Conservation (phyloP, 1,284 basidiomycete genomes). For the Leccinum insigne region DNA sequence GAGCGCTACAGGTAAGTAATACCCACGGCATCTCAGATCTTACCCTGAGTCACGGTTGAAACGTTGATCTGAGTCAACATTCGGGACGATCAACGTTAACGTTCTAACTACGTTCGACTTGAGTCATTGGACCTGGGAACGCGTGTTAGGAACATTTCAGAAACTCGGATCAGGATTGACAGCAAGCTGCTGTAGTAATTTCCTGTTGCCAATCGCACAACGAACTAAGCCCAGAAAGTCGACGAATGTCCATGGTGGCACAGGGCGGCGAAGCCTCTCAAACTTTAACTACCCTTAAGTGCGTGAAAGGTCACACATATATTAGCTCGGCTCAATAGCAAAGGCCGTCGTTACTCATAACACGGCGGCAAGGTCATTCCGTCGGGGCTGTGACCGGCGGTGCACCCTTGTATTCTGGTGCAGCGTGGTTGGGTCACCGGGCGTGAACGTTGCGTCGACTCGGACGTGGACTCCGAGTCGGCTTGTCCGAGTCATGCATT, state of each 20-base stretch:
- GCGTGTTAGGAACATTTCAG: slow-evolving; percentile 7
- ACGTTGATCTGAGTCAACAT: no score
- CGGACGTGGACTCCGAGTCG: neutral
- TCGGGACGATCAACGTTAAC: neutral
- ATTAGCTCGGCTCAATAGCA: slow-evolving; percentile 2
- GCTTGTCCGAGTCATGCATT: neutral
- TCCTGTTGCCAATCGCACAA: slow-evolving; percentile 3
- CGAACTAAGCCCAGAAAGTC: neutral
- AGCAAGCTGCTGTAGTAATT: slow-evolving; percentile 3
- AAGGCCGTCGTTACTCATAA: neutral
- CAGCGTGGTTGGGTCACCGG: neutral
- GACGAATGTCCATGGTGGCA: neutral
- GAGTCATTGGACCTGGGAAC: neutral
- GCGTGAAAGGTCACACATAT: neutral
- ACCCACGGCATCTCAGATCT: no score
- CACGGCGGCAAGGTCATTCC: slow-evolving; percentile 8
- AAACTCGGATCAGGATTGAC: neutral
- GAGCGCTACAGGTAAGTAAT: no score
- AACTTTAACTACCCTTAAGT: neutral
- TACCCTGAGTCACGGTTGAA: no score
- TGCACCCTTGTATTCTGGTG: slow-evolving; percentile 1
- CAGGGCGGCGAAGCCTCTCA: neutral
- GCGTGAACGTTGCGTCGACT: no score
- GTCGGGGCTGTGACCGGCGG: slow-evolving; percentile 18
- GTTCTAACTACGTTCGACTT: neutral